Evolutionary conservation across 371 early-diverging fungal genomes (phyloP), one percentile per base, ranked within the genome.

Genomic region (Rhizopus arrhizus): DNA sequence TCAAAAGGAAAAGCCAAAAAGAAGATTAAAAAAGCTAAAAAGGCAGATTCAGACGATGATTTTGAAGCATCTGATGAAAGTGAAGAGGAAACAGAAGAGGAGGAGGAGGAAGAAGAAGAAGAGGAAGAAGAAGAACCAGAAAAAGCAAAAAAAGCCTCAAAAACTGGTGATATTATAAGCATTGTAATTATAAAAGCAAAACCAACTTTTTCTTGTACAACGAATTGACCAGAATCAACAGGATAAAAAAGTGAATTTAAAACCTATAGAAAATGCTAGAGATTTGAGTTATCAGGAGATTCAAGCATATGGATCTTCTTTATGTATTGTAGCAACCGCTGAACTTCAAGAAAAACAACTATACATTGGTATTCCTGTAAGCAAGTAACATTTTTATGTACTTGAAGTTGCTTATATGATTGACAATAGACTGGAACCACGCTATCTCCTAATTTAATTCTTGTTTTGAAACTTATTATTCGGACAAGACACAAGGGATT

Each of bases 271-370:
- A 0, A 48, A 67, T 32, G 63, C 69, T 15, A 32, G 29, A 4
- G n/a, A 32, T 11, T 12, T 71, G 22, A 53, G 38, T 11, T 78
- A 65, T 50, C 68, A 59, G 2, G 42, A 72, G 40, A 53, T 47
- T 9, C 15, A 62, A 13, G 13, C 41, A 38, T 78, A 69, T 58
- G 75, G 70, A 2, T 3, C 36, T 28, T 55, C 56, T 0, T 42
- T 78, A 15, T 61, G 62, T 33, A 38, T 73, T 29, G 36, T 73
- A 7, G 79, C 69, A 3, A 50, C 52, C 2, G 34, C 53, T 9
- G 34, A 68, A 31, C 45, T 73, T 13, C 75, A 75, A 57, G 51
- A 75, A 11, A 64, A 69, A 11, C 75, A 75, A 40, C 41, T 78
- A 4, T 62, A 32, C 31, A 15, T 62, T 11, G 69, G 63, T 31